A percentile compares a stretch with the other conserved stretches of the same genome.
Conservation (phyloP, 331 rosid genomes). For the Malus hybrid region DNA sequence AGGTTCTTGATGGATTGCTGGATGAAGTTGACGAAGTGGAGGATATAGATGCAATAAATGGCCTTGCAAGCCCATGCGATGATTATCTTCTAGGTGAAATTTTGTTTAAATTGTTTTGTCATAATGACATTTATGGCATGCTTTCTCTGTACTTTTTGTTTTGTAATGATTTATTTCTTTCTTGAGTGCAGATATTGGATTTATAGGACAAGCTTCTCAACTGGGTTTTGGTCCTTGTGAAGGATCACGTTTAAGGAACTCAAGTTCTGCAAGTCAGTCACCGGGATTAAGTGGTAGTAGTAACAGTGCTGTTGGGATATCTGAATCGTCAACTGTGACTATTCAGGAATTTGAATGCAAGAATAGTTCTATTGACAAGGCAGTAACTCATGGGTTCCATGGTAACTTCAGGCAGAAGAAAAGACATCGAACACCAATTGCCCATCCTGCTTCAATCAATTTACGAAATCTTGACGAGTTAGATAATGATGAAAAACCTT, state of each 20-base stretch:
- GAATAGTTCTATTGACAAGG: conserved; percentile 36
- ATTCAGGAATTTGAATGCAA: conserved; percentile 49
- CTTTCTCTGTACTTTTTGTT: conserved; percentile 9
- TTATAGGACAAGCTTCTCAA: conserved; percentile 37
- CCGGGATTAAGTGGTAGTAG: conserved; percentile 78
- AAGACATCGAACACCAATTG: conserved; percentile 45
- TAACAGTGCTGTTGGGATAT: conserved; percentile 50
- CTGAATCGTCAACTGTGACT: conserved; percentile 54
- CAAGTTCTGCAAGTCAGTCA: conserved; percentile 64
- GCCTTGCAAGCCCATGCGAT: conserved; percentile 52
- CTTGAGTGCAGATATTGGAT: conserved; percentile 53
- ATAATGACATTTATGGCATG: neutral
- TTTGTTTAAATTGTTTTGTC: neutral
- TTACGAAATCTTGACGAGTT: conserved; percentile 24
- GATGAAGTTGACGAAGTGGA: conserved; percentile 67
- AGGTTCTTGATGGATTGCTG: conserved; percentile 89
- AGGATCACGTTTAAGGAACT: conserved; percentile 42
- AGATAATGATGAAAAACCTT: conserved; percentile 30
- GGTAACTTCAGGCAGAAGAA: conserved; percentile 38
- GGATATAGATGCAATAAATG: conserved; percentile 57
- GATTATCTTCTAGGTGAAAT: conserved; percentile 67
- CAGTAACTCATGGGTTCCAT: conserved; percentile 27
- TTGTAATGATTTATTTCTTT: neutral
- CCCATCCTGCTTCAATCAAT: conserved; percentile 37
- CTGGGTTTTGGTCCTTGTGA: conserved; percentile 39